phyloP scores from a whole-genome alignment of 768 basidiomycete species.

The Cystobasidium tubakii region DNA sequence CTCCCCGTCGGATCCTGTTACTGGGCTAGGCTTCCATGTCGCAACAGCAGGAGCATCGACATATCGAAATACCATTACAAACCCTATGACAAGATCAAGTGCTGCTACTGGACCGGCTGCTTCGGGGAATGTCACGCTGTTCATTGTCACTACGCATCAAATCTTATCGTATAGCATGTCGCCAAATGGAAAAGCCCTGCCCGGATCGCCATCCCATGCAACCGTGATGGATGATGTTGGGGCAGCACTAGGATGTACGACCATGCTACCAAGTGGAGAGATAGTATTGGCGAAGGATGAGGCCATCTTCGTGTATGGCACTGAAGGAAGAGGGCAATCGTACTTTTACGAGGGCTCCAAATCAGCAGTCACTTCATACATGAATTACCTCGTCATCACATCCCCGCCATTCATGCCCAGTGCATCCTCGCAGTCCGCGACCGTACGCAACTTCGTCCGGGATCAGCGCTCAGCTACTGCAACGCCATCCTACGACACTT shows the following conservation, averaged over 20 bases:
- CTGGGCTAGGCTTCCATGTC: conserved; percentile 81
- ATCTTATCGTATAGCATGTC: conserved; percentile 71
- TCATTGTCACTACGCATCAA: conserved; percentile 80
- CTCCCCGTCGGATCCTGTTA: conserved; percentile 74
- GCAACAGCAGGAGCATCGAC: conserved; percentile 44
- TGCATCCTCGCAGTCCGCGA: conserved; percentile 63
- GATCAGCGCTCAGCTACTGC: conserved; percentile 25
- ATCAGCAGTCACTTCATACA: conserved; percentile 38
- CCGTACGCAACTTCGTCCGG: conserved; percentile 58
- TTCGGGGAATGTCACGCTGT: conserved; percentile 56
- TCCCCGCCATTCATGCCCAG: conserved; percentile 73
- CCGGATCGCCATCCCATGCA: conserved; percentile 59
- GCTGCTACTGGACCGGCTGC: conserved; percentile 41
- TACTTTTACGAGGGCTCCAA: conserved; percentile 82
- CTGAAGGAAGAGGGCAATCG: conserved; percentile 73
- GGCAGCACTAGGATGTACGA: conserved; percentile 72
- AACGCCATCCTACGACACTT: conserved; percentile 24
- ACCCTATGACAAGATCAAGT: conserved; percentile 44
- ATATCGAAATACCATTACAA: conserved; percentile 4
- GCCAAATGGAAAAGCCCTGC: conserved; percentile 55
- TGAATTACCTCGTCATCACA: conserved; percentile 71
- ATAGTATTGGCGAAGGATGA: conserved; percentile 85
- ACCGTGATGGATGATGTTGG: conserved; percentile 79
- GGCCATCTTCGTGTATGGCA: conserved; percentile 77
- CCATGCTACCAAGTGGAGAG: conserved; percentile 54